These are phyloP conservation scores for Parmales sp. DNA, from an alignment of 108 stramenopile genomes.

Conservation along the genomic window DNA sequence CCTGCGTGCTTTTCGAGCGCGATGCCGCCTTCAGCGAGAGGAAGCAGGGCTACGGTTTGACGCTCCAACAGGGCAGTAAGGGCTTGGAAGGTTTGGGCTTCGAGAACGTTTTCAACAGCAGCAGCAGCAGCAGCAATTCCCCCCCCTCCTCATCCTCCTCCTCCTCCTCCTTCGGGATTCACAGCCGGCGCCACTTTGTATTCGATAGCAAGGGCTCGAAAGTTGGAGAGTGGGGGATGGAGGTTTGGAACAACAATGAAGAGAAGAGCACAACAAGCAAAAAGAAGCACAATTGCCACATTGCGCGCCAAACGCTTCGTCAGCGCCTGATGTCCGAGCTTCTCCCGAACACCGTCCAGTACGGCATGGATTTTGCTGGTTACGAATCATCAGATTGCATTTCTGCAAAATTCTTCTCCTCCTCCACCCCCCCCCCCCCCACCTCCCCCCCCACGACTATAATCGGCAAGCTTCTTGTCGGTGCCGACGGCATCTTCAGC, in stretches of 20 bases:
- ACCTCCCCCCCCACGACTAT: too few species aligned
- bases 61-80: slow-evolving; percentile 73
- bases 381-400: neutral
- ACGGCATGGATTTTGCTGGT: neutral
- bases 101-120: too few species aligned
- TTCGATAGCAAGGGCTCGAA: slow-evolving; percentile 56
- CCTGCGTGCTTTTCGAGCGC: slow-evolving; percentile 59
- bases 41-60: slow-evolving; percentile 72
- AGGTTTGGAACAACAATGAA: slow-evolving; percentile 47
- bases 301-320: slow-evolving; percentile 59
- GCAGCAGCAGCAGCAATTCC: too few species aligned
- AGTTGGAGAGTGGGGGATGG: slow-evolving; percentile 72
- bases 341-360: neutral
- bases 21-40: slow-evolving; percentile 58
- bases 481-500: slow-evolving; percentile 80
- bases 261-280: slow-evolving; percentile 28
- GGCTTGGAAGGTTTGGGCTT: slow-evolving; percentile 56
- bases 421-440: too few species aligned
- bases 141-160: too few species aligned
- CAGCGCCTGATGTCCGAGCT: slow-evolving; percentile 36
- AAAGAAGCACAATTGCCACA: slow-evolving; percentile 72
- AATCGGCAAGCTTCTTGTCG: slow-evolving; percentile 54
- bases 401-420: too few species aligned
- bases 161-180: slow-evolving; percentile 44
- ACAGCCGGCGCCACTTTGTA: slow-evolving; percentile 63